phyloP scores from a whole-genome alignment of 257 asterid genomes.

The Lantana camara region DNA sequence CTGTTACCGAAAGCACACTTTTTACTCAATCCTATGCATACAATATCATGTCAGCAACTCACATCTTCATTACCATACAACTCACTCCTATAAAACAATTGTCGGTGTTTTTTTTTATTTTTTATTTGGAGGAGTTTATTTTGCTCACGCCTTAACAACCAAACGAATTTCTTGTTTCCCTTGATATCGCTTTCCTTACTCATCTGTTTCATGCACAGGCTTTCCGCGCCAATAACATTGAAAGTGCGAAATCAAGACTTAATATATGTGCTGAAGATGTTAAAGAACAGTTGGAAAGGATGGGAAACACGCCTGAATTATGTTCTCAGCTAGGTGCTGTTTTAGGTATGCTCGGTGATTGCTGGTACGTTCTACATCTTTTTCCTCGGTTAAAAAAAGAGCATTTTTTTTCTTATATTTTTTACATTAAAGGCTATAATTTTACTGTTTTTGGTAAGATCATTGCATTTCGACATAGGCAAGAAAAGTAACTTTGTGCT shows the following conservation, averaged over 20 bases:
- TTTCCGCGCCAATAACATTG: slow-evolving; percentile 86
- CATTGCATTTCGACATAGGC: no score
- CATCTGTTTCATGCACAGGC: slow-evolving; percentile 55
- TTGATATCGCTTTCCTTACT: slow-evolving; percentile 13
- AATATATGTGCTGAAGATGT: slow-evolving; percentile 84
- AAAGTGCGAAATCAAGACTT: slow-evolving; percentile 91
- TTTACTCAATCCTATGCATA: no score
- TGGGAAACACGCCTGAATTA: slow-evolving; percentile 77
- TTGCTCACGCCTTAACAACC: no score
- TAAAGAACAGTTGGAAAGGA: slow-evolving; percentile 73
- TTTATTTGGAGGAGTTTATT: no score
- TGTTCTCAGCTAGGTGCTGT: slow-evolving; percentile 98
- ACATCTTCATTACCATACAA: no score
- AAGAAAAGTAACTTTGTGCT: background rate
- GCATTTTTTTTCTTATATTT: background rate
- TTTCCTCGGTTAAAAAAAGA: slow-evolving; percentile 10
- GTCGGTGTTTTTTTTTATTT: no score
- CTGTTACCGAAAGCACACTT: no score
- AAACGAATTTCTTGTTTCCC: background rate
- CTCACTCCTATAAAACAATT: no score
- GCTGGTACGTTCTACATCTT: slow-evolving; percentile 62
- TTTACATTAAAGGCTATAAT: background rate
- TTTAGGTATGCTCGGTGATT: slow-evolving; percentile 96
- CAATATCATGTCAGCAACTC: no score
- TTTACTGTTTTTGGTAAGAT: no score